A percentile compares a stretch with the other conserved stretches of the same genome.
These are phyloP conservation scores for Pascua sp. DNA, from an alignment of 1,284 basidiomycete species.

Conservation along the genomic window DNA sequence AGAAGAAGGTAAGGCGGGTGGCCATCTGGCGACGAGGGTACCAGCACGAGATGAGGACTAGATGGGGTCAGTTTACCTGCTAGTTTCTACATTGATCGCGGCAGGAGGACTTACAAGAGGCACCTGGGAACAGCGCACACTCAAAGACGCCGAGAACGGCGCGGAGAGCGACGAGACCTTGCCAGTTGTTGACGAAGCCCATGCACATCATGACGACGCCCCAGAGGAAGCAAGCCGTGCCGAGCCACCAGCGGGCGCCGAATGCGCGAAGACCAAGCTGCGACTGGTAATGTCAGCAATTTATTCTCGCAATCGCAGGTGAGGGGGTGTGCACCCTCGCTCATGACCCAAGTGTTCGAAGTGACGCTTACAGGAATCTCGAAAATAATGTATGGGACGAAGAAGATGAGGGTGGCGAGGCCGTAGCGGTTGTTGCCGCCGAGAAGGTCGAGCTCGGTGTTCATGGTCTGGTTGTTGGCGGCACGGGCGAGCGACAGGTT, in stretches of 20 bases:
- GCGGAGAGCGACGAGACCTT: constrained; percentile 45
- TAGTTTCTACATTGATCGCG: constrained; percentile 41
- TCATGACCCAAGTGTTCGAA: not conserved
- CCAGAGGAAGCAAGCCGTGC: constrained; percentile 31
- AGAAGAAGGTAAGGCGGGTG: constrained; percentile 15
- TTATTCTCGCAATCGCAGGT: not conserved
- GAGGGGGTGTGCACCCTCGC: not conserved
- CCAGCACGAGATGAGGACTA: constrained; percentile 48
- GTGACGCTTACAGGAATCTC: constrained; percentile 14
- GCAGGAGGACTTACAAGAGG: constrained; percentile 47
- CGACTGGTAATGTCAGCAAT: constrained; percentile 23
- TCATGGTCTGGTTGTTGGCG: constrained; percentile 24
- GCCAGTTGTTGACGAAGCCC: constrained; percentile 41
- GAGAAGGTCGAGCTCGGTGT: constrained; percentile 14
- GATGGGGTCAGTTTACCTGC: constrained; percentile 41
- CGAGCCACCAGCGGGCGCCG: constrained; percentile 15
- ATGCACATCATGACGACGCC: constrained; percentile 49
- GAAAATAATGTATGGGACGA: constrained; percentile 49
- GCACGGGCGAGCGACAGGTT: constrained; percentile 39
- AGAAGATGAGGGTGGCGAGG: constrained; percentile 43
- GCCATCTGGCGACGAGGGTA: constrained; percentile 52
- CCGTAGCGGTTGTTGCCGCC: constrained; percentile 40
- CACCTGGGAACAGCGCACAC: constrained; percentile 42
- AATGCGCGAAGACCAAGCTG: constrained; percentile 24
- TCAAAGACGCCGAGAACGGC: constrained; percentile 48